Evolutionary conservation across 768 basidiomycete species (phyloP).

Genomic region (Phallus indusiatus): DNA sequence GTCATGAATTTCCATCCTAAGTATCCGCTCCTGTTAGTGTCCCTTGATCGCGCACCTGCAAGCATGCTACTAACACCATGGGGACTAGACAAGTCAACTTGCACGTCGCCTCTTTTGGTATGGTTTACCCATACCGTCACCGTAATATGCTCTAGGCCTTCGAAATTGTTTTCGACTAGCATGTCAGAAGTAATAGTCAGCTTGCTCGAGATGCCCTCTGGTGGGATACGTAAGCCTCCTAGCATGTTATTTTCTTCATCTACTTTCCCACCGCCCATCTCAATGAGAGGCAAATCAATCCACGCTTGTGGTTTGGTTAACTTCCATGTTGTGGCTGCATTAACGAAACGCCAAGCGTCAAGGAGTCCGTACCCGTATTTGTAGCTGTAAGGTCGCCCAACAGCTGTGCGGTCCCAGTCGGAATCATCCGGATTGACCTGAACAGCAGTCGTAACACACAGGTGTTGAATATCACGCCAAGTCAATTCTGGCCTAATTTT

Average conservation of each 20-base stretch:
- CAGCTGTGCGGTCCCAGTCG: slow-evolving; percentile 82
- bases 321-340: slow-evolving; percentile 71
- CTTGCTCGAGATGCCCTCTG: slow-evolving; percentile 54
- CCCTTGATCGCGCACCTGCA: slow-evolving; percentile 58
- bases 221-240: slow-evolving; percentile 57
- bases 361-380: slow-evolving; percentile 94
- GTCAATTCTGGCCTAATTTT: slow-evolving; percentile 73
- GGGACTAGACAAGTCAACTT: slow-evolving; percentile 82
- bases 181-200: slow-evolving; percentile 59
- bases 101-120: slow-evolving; percentile 77
- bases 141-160: slow-evolving; percentile 85
- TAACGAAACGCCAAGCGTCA: slow-evolving; percentile 76
- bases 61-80: slow-evolving; percentile 78
- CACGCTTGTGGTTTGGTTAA: slow-evolving; percentile 92
- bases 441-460: slow-evolving; percentile 68
- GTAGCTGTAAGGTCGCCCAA: slow-evolving; percentile 66
- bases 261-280: slow-evolving; percentile 53
- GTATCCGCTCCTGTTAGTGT: slow-evolving; percentile 59
- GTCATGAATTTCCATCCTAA: slow-evolving; percentile 99
- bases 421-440: slow-evolving; percentile 82
- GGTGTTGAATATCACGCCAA: slow-evolving; percentile 94
- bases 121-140: slow-evolving; percentile 93
- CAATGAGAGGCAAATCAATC: slow-evolving; percentile 67
- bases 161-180: slow-evolving; percentile 69
- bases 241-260: slow-evolving; percentile 39